Percentiles rank a stretch among this genome's conserved stretches.
phyloP scores from a whole-genome alignment of 2,329 filamentous ascomycete genomes.

The Bimuria novae-zelandiae region DNA sequence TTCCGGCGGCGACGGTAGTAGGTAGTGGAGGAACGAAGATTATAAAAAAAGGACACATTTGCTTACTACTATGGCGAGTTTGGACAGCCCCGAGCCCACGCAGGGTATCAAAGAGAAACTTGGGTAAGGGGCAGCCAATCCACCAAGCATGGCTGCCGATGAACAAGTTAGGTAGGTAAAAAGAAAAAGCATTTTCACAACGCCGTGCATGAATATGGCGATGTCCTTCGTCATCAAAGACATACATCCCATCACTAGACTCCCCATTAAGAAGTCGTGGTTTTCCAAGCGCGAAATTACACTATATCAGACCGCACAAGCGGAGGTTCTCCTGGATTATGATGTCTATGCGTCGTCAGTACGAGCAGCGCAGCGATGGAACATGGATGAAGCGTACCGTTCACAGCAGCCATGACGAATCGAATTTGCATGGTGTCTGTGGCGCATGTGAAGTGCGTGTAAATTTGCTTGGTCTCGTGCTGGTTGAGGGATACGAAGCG shows the following conservation, averaged over 20 bases:
- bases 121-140: constrained; percentile 37
- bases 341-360: constrained; percentile 74
- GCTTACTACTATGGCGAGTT: constrained; percentile 18
- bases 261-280: constrained; percentile 34
- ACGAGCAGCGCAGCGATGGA: not conserved
- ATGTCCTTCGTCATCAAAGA: constrained; percentile 38
- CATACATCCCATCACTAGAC: constrained; percentile 45
- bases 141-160: constrained; percentile 30
- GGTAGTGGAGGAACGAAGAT: too few relatives aligned
- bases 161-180: constrained; percentile 13
- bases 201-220: constrained; percentile 42
- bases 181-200: constrained; percentile 43
- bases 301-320: constrained; percentile 93
- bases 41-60: constrained; percentile 12
- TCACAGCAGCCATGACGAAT: constrained; percentile 99
- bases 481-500: constrained; percentile 98
- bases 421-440: constrained; percentile 98
- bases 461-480: constrained; percentile 99
- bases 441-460: constrained; percentile 98
- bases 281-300: constrained; percentile 25
- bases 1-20: too few relatives aligned
- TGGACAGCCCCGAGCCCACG: constrained; percentile 22
- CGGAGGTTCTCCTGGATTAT: constrained; percentile 99
- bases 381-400: constrained; percentile 66
- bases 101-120: constrained; percentile 44